Percentiles rank a stretch among this genome's conserved stretches.
These are phyloP conservation scores for Aureobasidium sp. DNA, from an alignment of 2,329 filamentous ascomycete species.

Conservation along the genomic window DNA sequence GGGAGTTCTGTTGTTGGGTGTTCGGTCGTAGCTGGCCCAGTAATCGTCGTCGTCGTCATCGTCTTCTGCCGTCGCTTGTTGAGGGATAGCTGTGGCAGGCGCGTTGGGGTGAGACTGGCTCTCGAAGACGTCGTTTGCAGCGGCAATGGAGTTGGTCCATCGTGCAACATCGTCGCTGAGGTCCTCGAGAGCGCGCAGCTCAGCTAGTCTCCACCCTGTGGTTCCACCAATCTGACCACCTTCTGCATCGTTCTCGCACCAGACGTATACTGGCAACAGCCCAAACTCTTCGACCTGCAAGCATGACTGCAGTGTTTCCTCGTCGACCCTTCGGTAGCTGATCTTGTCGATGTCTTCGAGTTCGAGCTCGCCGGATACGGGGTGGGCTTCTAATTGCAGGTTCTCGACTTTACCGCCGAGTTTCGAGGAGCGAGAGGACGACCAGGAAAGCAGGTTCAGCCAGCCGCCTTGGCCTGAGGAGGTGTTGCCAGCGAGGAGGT, in stretches of 20 bases:
- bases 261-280: conserved; percentile 58
- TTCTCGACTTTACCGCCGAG: conserved; percentile 55
- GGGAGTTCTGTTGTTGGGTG: conserved; percentile 53
- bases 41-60: conserved; percentile 61
- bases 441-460: conserved; percentile 66
- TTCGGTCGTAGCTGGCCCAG: conserved; percentile 70
- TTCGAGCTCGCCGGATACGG: conserved; percentile 71
- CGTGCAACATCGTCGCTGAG: conserved; percentile 44
- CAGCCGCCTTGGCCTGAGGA: conserved; percentile 46
- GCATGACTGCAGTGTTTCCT: conserved; percentile 65
- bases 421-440: conserved; percentile 47
- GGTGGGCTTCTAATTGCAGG: conserved; percentile 67
- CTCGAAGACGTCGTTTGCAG: conserved; percentile 45
- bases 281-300: conserved; percentile 54
- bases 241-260: conserved; percentile 58
- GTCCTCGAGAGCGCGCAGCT: conserved; percentile 53
- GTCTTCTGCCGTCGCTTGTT: neutral
- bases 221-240: conserved; percentile 37
- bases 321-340: conserved; percentile 60
- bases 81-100: neutral
- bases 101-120: conserved; percentile 22
- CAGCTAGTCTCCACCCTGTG: conserved; percentile 64
- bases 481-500: conserved; percentile 46
- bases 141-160: conserved; percentile 49
- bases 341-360: conserved; percentile 57